Percentiles rank a stretch among this genome's conserved stretches.
These are phyloP conservation scores for Hygrophorus pudorinus DNA, from an alignment of 768 basidiomycete species.

Conservation along the genomic window DNA sequence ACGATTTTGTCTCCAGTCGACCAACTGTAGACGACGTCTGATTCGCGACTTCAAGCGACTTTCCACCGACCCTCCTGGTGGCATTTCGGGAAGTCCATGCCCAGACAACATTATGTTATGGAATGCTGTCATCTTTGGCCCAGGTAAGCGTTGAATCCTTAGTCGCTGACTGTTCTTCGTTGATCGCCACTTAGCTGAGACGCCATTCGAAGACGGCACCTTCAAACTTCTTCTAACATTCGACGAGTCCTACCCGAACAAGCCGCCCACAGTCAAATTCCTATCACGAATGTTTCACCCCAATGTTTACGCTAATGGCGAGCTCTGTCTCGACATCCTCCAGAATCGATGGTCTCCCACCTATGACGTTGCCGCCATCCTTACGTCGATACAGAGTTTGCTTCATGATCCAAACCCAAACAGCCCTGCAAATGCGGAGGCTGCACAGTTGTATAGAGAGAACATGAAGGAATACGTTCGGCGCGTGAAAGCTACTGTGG, in stretches of 20 bases:
- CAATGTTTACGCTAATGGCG: slow-evolving; percentile 97
- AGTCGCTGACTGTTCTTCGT: background rate
- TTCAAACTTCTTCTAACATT: slow-evolving; percentile 95
- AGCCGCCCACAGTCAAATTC: slow-evolving; percentile 96
- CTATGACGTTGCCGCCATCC: slow-evolving; percentile 96
- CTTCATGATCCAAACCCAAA: slow-evolving; percentile 98
- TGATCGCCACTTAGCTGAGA: slow-evolving; percentile 57
- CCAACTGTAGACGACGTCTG: slow-evolving; percentile 87
- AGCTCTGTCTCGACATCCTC: slow-evolving; percentile 95
- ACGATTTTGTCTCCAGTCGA: slow-evolving; percentile 49
- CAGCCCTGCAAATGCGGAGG: slow-evolving; percentile 97
- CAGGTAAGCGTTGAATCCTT: slow-evolving; percentile 47
- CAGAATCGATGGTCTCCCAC: slow-evolving; percentile 99
- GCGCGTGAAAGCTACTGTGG: slow-evolving; percentile 86
- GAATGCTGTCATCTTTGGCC: slow-evolving; percentile 99
- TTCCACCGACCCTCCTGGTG: slow-evolving; percentile 89
- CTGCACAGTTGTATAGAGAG: slow-evolving; percentile 91
- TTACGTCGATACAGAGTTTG: slow-evolving; percentile 92
- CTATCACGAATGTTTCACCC: slow-evolving; percentile 98
- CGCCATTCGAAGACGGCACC: slow-evolving; percentile 98
- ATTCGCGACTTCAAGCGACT: slow-evolving; percentile 97
- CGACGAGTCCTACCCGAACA: slow-evolving; percentile 98
- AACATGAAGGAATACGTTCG: slow-evolving; percentile 99
- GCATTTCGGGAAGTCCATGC: slow-evolving; percentile 94
- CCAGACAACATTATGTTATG: slow-evolving; percentile 99